Conservation (phyloP, 2,329 filamentous ascomycete species). For the Colletotrichum tropicicola region DNA sequence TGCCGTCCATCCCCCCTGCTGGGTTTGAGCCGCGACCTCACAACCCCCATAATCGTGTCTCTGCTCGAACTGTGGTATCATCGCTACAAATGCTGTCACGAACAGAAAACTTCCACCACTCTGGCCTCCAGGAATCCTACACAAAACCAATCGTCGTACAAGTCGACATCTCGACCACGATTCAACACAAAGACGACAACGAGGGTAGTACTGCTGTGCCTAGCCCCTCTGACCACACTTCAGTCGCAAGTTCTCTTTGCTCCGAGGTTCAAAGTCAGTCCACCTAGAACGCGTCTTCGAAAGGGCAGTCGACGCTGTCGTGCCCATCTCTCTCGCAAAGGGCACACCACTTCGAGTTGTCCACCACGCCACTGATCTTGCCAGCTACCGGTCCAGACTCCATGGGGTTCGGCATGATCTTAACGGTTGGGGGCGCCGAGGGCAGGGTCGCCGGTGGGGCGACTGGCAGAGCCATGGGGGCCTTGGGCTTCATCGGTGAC, state of each 20-base stretch:
- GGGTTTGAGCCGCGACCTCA: not conserved
- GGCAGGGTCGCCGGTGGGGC: conserved; percentile 29
- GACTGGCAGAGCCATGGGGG: conserved; percentile 22
- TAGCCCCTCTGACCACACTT: not conserved
- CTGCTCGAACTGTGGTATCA: conserved; percentile 29
- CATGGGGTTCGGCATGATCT: conserved; percentile 68
- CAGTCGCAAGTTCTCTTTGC: not conserved
- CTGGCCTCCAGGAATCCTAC: conserved; percentile 5
- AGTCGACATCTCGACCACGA: not conserved
- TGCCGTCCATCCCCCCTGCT: not conserved
- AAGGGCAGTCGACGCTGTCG: conserved; percentile 93
- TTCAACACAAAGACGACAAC: too few relatives aligned
- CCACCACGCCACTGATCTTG: conserved; percentile 80
- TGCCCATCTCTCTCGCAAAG: conserved; percentile 96
- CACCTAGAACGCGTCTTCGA: conserved; percentile 79
- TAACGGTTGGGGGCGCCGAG: conserved; percentile 49
- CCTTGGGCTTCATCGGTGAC: conserved; percentile 59
- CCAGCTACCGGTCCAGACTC: conserved; percentile 77
- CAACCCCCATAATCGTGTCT: not conserved
- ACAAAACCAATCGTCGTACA: conserved; percentile 1
- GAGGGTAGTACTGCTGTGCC: not conserved
- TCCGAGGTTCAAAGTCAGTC: conserved; percentile 2
- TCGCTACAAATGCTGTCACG: conserved; percentile 31
- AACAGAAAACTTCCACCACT: conserved; percentile 28
- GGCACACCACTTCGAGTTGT: conserved; percentile 94